Evolutionary conservation across 2,329 filamentous ascomycete genomes (phyloP).

Genomic region (Onygenales sp.): DNA sequence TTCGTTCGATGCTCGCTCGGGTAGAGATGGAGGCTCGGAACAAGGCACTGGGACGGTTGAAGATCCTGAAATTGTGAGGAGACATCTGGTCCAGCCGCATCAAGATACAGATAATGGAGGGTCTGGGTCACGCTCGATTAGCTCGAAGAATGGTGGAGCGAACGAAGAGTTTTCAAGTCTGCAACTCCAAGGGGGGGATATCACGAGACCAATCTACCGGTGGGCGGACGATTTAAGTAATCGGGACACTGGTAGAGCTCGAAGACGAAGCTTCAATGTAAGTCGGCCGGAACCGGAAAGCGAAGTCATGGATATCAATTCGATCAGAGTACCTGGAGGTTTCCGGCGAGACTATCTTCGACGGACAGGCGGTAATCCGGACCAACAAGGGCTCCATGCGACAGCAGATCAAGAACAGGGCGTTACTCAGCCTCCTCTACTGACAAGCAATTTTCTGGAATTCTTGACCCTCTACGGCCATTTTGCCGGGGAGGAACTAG

Average conservation of each 20-base stretch:
- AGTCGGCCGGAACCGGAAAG: slow-evolving; percentile 69
- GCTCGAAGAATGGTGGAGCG: slow-evolving; percentile 29
- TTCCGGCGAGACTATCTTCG: slow-evolving; percentile 86
- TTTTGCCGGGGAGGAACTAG: slow-evolving; percentile 92
- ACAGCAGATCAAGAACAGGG: slow-evolving; percentile 27
- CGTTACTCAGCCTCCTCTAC: slow-evolving; percentile 49
- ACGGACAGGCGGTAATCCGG: slow-evolving; percentile 59
- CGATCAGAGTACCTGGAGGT: slow-evolving; percentile 86
- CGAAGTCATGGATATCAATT: slow-evolving; percentile 73
- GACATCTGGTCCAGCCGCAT: slow-evolving; percentile 72
- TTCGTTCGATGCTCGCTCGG: slow-evolving; percentile 66
- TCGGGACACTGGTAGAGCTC: slow-evolving; percentile 40
- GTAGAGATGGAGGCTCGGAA: slow-evolving; percentile 35
- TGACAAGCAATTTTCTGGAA: slow-evolving; percentile 90
- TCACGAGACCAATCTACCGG: slow-evolving; percentile 89
- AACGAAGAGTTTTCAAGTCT: slow-evolving; percentile 89
- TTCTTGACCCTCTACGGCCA: slow-evolving; percentile 93
- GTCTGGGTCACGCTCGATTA: slow-evolving; percentile 13
- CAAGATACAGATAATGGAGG: slow-evolving; percentile 27
- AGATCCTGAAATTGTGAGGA: slow-evolving; percentile 81
- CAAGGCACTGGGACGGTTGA: slow-evolving; percentile 58
- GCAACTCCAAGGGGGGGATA: slow-evolving; percentile 84
- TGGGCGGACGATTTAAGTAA: slow-evolving; percentile 86
- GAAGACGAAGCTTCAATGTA: slow-evolving; percentile 80
- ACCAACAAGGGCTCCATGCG: slow-evolving; percentile 29